A percentile compares a stretch with the other conserved stretches of the same genome.
phyloP scores from a whole-genome alignment of 2,329 filamentous ascomycete species.

The Talaromyces sp. region DNA sequence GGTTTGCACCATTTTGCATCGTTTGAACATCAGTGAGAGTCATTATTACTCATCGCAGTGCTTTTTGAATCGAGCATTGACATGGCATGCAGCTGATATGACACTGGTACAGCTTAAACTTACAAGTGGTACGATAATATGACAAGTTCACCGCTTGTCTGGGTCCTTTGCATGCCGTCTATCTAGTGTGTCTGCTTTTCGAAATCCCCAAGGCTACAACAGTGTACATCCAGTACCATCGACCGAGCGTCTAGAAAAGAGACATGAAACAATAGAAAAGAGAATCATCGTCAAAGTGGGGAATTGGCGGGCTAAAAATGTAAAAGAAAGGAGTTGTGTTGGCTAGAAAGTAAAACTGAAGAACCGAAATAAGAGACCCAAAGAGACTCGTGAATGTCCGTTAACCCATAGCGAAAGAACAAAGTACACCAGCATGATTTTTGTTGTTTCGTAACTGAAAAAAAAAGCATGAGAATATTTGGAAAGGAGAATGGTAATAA shows the following conservation, averaged over 20 bases:
- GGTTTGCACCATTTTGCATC: not conserved
- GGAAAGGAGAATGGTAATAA: not conserved
- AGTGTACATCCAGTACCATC: not conserved
- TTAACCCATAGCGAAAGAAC: not conserved
- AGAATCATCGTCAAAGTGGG: not conserved
- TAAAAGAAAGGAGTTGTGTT: not conserved
- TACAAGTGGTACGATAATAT: too few species aligned
- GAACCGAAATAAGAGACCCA: not conserved
- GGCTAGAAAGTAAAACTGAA: not conserved
- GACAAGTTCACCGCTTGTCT: not conserved
- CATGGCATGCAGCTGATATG: too few species aligned
- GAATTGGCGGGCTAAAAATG: not conserved
- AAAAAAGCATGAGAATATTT: not conserved
- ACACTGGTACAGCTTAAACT: too few species aligned
- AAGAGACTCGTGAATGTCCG: not conserved
- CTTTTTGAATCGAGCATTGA: too few species aligned
- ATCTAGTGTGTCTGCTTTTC: not conserved
- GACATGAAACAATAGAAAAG: slow-evolving; percentile 1
- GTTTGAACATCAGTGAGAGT: not conserved
- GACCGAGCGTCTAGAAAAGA: not conserved
- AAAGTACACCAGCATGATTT: not conserved
- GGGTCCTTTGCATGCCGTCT: not conserved
- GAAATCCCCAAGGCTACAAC: not conserved
- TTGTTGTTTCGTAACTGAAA: not conserved
- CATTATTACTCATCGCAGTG: not conserved